Percentiles rank a stretch among this genome's conserved stretches.
Conservation (phyloP, 2,329 filamentous ascomycete genomes). For the Furcasterigmium furcatum region DNA sequence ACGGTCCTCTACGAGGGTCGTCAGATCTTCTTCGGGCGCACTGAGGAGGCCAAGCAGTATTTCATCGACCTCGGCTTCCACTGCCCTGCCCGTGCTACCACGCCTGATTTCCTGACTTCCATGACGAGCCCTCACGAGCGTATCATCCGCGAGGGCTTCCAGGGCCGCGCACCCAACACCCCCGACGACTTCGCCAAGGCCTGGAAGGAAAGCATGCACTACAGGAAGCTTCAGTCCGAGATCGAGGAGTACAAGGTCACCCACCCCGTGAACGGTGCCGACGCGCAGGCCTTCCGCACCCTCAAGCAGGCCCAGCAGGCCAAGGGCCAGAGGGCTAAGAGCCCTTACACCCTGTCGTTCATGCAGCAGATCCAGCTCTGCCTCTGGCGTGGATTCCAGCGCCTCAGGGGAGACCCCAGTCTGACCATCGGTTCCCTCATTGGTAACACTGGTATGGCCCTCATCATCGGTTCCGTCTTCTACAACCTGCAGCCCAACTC, state of each 20-base stretch:
- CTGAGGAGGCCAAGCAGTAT: conserved; percentile 58
- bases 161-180: conserved; percentile 54
- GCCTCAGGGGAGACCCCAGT: conserved; percentile 73
- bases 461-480: conserved; percentile 79
- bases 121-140: conserved; percentile 61
- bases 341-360: conserved; percentile 81
- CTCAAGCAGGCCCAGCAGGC: conserved; percentile 53
- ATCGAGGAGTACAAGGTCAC: conserved; percentile 52
- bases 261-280: conserved; percentile 53
- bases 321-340: conserved; percentile 59
- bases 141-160: conserved; percentile 50
- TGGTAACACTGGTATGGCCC: conserved; percentile 71
- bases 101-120: conserved; percentile 69
- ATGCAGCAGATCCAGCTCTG: conserved; percentile 74
- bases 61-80: conserved; percentile 66
- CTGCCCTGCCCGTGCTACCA: conserved; percentile 64
- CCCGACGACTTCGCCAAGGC: conserved; percentile 58
- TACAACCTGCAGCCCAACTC: conserved; percentile 69
- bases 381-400: conserved; percentile 74
- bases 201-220: conserved; percentile 55
- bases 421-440: conserved; percentile 66
- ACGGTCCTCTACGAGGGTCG: conserved; percentile 57
- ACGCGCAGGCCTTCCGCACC: conserved; percentile 54
- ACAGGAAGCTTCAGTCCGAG: conserved; percentile 46
- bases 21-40: conserved; percentile 61